These are phyloP conservation scores for Chlorella variabilis DNA, from an alignment of 163 green algal species.

Conservation along the genomic window DNA sequence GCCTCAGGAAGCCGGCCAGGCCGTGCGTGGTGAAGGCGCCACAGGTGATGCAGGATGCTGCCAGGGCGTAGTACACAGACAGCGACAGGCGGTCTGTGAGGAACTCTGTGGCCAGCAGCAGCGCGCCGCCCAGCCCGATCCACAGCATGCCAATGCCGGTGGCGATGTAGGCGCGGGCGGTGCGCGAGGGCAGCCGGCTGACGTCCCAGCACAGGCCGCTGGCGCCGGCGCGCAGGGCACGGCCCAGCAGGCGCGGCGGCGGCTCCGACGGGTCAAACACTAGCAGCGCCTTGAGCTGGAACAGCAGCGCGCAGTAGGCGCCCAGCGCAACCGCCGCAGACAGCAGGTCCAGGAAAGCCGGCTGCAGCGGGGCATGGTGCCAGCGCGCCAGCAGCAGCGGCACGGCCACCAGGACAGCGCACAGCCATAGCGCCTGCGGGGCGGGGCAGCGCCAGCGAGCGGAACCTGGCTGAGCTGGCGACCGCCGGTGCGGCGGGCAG, in stretches of 20 bases:
- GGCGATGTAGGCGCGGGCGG: constrained; percentile 53
- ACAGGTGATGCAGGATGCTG: constrained; percentile 35
- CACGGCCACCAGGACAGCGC: constrained; percentile 1
- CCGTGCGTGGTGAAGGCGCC: constrained; percentile 64
- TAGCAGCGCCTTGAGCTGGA: constrained; percentile 64
- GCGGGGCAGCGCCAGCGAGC: background rate
- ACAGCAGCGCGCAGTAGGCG: constrained; percentile 55
- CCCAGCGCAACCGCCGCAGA: constrained; percentile 48
- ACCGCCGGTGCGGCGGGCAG: no score
- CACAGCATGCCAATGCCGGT: constrained; percentile 56
- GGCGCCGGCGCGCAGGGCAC: background rate
- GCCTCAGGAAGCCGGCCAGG: constrained; percentile 55
- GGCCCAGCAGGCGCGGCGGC: constrained; percentile 10
- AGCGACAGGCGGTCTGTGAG: constrained; percentile 9
- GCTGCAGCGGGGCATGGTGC: background rate
- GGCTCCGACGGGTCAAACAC: constrained; percentile 53
- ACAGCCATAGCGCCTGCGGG: constrained; percentile 28
- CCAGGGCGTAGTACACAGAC: constrained; percentile 34
- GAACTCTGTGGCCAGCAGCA: constrained; percentile 42
- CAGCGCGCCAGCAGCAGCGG: constrained; percentile 21
- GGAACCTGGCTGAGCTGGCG: no score
- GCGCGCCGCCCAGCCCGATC: constrained; percentile 36
- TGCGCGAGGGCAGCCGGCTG: constrained; percentile 46
- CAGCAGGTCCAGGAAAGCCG: constrained; percentile 40
- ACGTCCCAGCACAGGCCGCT: constrained; percentile 12